These are phyloP conservation scores for Aspergillus arachidicola DNA, from an alignment of 2,329 filamentous ascomycete species.

Conservation along the genomic window DNA sequence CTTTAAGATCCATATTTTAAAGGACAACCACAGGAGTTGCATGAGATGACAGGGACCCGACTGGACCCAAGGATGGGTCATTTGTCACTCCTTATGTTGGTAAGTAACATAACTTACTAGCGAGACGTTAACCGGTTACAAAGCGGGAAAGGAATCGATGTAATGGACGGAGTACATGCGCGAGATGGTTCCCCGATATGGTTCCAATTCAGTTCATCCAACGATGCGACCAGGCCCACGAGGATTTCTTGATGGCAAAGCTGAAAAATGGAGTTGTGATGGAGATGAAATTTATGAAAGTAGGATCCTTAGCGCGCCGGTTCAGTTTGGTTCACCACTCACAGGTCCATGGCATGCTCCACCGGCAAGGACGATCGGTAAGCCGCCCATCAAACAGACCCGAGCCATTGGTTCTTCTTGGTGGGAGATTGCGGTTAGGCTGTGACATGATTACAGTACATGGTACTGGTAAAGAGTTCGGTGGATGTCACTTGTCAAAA, in stretches of 20 bases:
- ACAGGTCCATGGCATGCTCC: slow-evolving; percentile 13
- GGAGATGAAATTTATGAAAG: slow-evolving; percentile 5
- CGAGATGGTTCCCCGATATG: not conserved
- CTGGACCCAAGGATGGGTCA: slow-evolving; percentile 12
- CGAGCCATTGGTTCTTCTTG: slow-evolving; percentile 18
- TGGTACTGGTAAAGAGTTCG: not conserved
- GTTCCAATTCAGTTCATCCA: not conserved
- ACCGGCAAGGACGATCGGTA: slow-evolving; percentile 21
- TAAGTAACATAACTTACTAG: not conserved
- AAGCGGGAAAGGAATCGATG: not conserved
- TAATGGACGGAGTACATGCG: not conserved
- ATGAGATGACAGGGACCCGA: slow-evolving; percentile 16
- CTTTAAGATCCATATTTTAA: slow-evolving; percentile 16
- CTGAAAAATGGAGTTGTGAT: slow-evolving; percentile 15
- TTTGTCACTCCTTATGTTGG: not conserved
- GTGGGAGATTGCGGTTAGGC: slow-evolving; percentile 2
- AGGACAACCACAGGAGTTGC: slow-evolving; percentile 17
- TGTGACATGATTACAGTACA: slow-evolving; percentile 1
- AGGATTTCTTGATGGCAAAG: slow-evolving; percentile 1
- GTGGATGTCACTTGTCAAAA: slow-evolving; percentile 2
- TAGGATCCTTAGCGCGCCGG: slow-evolving; percentile 7
- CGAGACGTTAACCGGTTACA: not conserved
- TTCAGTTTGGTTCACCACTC: slow-evolving; percentile 19
- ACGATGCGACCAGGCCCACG: not conserved
- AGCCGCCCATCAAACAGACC: slow-evolving; percentile 12